Percentiles rank a stretch among this genome's conserved stretches.
Conservation (phyloP, 306 rosid species). For the Oemleria cerasiformis region DNA sequence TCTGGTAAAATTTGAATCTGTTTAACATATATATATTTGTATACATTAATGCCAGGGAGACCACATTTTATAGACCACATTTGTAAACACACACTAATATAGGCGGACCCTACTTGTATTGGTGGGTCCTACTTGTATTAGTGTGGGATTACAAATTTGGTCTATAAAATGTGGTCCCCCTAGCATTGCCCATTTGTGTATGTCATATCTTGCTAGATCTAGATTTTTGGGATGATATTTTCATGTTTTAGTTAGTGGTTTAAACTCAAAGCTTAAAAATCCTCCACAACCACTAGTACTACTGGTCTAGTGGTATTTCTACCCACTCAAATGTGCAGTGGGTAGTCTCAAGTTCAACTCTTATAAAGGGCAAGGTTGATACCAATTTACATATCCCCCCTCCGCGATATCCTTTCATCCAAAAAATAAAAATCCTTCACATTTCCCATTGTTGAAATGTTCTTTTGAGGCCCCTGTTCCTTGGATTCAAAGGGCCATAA, state of each 20-base stretch:
- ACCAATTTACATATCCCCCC: too few relatives aligned
- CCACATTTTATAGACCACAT: too few relatives aligned
- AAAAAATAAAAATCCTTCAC: background rate
- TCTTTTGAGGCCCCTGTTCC: background rate
- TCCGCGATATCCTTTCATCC: too few relatives aligned
- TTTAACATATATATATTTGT: background rate
- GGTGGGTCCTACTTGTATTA: too few relatives aligned
- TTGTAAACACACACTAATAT: too few relatives aligned
- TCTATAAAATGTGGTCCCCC: too few relatives aligned
- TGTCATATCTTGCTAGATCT: background rate
- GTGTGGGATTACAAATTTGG: too few relatives aligned
- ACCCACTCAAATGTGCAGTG: too few relatives aligned
- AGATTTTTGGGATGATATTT: background rate
- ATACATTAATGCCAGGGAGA: background rate
- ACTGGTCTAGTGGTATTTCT: too few relatives aligned
- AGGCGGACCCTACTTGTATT: too few relatives aligned
- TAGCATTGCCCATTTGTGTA: background rate
- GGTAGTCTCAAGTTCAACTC: too few relatives aligned
- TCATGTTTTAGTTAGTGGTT: background rate
- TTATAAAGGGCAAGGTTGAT: too few relatives aligned
- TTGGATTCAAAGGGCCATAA: background rate
- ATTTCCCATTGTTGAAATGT: background rate
- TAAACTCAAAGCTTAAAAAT: background rate
- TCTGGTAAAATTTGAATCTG: constrained; percentile 26
- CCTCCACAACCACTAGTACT: background rate